These are phyloP conservation scores for Ogataea hybrid DNA, from an alignment of 1,139 yeast species.

Conservation along the genomic window DNA sequence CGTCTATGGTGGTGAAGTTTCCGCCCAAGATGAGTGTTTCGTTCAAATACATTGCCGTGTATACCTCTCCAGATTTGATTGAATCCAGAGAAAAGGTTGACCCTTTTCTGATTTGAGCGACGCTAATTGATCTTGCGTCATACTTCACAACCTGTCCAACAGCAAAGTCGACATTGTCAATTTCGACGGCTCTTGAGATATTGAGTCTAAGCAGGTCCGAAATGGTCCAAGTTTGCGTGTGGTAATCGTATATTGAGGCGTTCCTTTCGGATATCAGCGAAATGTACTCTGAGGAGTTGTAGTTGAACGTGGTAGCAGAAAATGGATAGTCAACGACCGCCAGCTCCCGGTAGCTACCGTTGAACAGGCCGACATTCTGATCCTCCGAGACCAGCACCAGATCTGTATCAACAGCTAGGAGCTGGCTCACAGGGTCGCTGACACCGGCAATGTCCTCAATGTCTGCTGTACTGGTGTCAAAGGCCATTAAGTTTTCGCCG, in stretches of 20 bases:
- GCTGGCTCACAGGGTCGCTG: constrained; percentile 36
- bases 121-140: constrained; percentile 22
- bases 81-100: background rate
- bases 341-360: constrained; percentile 17
- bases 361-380: constrained; percentile 22
- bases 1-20: constrained; percentile 35
- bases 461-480: constrained; percentile 21
- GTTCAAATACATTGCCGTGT: constrained; percentile 40
- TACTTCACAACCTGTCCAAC: constrained; percentile 33
- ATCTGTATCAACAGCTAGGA: constrained; percentile 27
- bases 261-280: constrained; percentile 5
- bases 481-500: constrained; percentile 35
- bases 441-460: background rate
- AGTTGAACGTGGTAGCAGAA: constrained; percentile 35
- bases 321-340: constrained; percentile 31
- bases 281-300: constrained; percentile 3
- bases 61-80: constrained; percentile 22
- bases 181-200: constrained; percentile 34
- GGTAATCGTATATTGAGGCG: constrained; percentile 37
- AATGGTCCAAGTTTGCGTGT: constrained; percentile 28
- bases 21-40: constrained; percentile 57
- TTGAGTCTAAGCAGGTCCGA: background rate
- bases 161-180: constrained; percentile 36
- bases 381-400: constrained; percentile 37
- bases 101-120: constrained; percentile 13